Base-by-base conservation (phyloP, 139 green algal genomes). In the Coelastrella sp. region DNA sequence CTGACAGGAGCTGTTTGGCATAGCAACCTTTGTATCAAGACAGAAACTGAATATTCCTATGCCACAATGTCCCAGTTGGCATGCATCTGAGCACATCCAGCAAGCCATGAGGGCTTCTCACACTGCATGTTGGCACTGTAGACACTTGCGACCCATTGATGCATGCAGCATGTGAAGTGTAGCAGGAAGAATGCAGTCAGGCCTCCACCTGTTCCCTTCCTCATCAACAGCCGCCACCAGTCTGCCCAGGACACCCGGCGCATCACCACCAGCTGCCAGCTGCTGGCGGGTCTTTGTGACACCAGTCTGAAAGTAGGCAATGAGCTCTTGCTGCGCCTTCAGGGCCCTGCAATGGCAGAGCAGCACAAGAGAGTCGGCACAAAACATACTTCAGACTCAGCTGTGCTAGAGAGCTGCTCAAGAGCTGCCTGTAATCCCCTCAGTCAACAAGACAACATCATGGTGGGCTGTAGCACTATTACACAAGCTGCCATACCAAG, bases 171-270 rank as follows among this genome's bases (percentile, higher is more conserved):
- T 78, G 63, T 72, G 3, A 72, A 14, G 15, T 22, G 15, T 14
- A 4, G 5, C 24, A 80, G 74, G 8, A 12, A 80, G 8, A n/a
- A 8, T 76, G 68, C 68, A 24, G n/a, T 6, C 15, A 24, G 17
- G 6, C 9, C 8, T 49, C 56, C 27, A 89, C 84, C 84, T 89
- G 66, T 82, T 82, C 12, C 84, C 84, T 22, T 82, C 35, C 68
- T 89, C 84, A 25, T 89, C 84, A 35, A 72, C 35, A 56, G 70
- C 68, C 7, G 20, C 35, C 17, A 89, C 84, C 84, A 89, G 17
- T 25, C 49, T 82, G 24, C 84, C 70, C 70, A 89, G 7, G 14
- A 89, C 60, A 9, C 84, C 84, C 0, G 20, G 22, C 7, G 82
- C 84, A 8, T 68, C 49, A 5, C 35, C 8, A 8, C 84, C 84